phyloP scores from a whole-genome alignment of 768 basidiomycete species.

The Rhodosporidiobolus sp. region DNA sequence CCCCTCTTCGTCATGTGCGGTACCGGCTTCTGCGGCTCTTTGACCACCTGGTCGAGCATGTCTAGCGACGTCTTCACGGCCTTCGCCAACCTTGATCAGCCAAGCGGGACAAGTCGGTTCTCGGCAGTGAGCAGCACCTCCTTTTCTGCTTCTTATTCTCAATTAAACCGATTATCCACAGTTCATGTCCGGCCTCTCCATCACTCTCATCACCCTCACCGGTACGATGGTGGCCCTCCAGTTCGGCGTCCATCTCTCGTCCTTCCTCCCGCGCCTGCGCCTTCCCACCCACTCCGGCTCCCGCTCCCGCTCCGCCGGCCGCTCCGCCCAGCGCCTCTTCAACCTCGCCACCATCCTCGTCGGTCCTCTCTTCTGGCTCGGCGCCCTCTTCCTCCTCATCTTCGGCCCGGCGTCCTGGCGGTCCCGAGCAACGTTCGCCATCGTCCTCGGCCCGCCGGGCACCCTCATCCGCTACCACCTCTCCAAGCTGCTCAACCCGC shows the following conservation, averaged over 20 bases:
- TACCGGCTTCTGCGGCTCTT: conserved; percentile 93
- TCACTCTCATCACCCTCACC: conserved; percentile 72
- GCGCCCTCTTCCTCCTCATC: conserved; percentile 67
- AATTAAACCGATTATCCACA: conserved; percentile 46
- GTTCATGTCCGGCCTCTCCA: conserved; percentile 82
- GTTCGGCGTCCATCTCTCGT: conserved; percentile 67
- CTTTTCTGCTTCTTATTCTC: conserved; percentile 14
- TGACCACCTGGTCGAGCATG: conserved; percentile 97
- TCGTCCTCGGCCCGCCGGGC: conserved; percentile 86
- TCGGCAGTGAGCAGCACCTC: conserved; percentile 60
- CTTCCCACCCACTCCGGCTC: conserved; percentile 2
- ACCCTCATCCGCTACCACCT: conserved; percentile 77
- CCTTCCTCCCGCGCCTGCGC: conserved; percentile 46
- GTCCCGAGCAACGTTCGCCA: conserved; percentile 75
- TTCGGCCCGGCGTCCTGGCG: conserved; percentile 64
- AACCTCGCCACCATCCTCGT: conserved; percentile 44
- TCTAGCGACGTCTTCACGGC: conserved; percentile 80
- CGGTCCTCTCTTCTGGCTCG: conserved; percentile 57
- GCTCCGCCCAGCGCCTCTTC: conserved; percentile 41
- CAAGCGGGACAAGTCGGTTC: conserved; percentile 60
- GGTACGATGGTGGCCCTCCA: conserved; percentile 71
- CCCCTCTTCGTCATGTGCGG: conserved; percentile 84
- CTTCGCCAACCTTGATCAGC: conserved; percentile 67
- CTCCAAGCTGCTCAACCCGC: conserved; percentile 67
- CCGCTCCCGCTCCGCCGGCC: conserved; percentile 38